Conservation (phyloP, 139 green algal species). For the Tetradesmus obliquus region DNA sequence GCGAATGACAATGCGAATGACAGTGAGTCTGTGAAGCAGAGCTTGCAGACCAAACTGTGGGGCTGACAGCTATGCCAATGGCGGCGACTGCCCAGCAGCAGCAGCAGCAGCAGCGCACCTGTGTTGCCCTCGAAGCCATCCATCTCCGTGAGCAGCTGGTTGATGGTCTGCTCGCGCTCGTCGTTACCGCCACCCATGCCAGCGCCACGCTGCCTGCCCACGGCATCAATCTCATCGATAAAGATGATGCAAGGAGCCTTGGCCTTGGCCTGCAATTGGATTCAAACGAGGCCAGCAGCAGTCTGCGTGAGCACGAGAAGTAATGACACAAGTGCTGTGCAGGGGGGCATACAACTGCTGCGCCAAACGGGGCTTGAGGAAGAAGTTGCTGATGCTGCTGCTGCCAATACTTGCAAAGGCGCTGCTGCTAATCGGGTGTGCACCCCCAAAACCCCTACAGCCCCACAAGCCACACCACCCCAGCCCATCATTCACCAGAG, state of each 20-base stretch:
- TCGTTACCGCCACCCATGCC: constrained; percentile 97
- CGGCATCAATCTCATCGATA: constrained; percentile 99
- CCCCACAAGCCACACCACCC: background rate
- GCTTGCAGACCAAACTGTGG: no score
- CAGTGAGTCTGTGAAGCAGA: background rate
- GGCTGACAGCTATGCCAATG: no score
- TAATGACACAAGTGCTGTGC: no score
- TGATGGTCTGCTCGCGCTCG: constrained; percentile 95
- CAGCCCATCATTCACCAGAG: background rate
- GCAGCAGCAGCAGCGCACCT: constrained; percentile 68
- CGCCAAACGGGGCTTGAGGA: no score
- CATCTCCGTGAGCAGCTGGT: constrained; percentile 94
- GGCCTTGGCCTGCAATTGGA: constrained; percentile 87
- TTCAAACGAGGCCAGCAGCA: background rate
- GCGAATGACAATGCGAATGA: background rate
- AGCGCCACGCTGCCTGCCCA: constrained; percentile 94
- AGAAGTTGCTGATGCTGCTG: no score
- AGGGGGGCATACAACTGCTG: no score
- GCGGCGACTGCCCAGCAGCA: no score
- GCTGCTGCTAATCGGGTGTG: no score
- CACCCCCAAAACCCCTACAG: no score
- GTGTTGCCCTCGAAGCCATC: constrained; percentile 99
- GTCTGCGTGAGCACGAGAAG: background rate
- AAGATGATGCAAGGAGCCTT: constrained; percentile 99
- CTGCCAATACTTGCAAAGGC: no score